Conservation (phyloP, 2,329 filamentous ascomycete species). For the Calonectria fujianensis region DNA sequence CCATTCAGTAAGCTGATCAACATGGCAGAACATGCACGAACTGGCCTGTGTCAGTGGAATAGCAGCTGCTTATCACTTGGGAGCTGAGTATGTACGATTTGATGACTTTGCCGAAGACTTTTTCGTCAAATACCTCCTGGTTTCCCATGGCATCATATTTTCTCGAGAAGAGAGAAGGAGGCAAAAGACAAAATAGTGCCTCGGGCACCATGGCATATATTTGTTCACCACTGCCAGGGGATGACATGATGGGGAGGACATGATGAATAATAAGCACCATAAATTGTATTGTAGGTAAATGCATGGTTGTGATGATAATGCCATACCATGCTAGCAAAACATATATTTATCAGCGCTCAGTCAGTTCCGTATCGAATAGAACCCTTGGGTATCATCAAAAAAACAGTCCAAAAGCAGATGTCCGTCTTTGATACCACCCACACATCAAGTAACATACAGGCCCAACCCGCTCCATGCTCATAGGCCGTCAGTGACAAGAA, state of each 20-base stretch:
- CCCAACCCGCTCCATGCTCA: conserved; percentile 37
- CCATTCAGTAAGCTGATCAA: conserved; percentile 3
- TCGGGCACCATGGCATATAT: neutral
- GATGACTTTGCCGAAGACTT: conserved; percentile 72
- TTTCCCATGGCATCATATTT: conserved; percentile 67
- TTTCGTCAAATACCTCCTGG: conserved; percentile 67
- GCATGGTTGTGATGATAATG: conserved; percentile 34
- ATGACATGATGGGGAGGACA: neutral
- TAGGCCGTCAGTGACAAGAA: conserved; percentile 34
- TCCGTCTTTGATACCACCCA: conserved; percentile 53
- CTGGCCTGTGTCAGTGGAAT: conserved; percentile 83
- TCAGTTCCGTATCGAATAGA: conserved; percentile 50
- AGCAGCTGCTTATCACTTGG: conserved; percentile 81
- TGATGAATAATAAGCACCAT: conserved; percentile 10
- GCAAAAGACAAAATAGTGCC: conserved; percentile 32
- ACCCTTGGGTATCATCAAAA: conserved; percentile 59
- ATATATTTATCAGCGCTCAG: conserved; percentile 43
- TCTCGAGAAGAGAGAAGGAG: conserved; percentile 58
- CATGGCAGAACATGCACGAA: conserved; percentile 77
- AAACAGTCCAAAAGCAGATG: conserved; percentile 56
- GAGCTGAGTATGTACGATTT: conserved; percentile 77
- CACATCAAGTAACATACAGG: conserved; percentile 52
- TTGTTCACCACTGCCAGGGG: neutral
- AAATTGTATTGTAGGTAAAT: conserved; percentile 33
- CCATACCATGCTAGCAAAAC: conserved; percentile 38